Conservation (phyloP, 2,329 filamentous ascomycete species). For the Stenocarpella maydis region DNA sequence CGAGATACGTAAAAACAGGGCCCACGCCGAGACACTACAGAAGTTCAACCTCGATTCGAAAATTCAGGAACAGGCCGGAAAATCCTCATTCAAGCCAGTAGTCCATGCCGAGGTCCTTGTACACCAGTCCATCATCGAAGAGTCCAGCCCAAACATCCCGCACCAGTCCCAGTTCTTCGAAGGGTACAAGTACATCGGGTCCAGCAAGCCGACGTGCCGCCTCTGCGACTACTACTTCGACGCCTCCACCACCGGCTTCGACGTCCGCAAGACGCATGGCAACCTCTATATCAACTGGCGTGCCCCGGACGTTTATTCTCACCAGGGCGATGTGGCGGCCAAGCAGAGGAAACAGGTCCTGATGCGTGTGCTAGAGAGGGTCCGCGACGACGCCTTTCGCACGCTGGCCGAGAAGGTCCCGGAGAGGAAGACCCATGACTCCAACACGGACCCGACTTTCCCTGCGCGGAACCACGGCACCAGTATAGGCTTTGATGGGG, state of each 20-base stretch:
- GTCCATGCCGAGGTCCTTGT: constrained; percentile 50
- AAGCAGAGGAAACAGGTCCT: constrained; percentile 38
- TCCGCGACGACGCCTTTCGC: constrained; percentile 43
- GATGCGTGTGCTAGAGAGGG: constrained; percentile 40
- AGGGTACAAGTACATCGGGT: constrained; percentile 48
- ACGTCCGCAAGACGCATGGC: constrained; percentile 43
- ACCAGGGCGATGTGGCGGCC: constrained; percentile 19
- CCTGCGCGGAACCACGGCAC: not conserved
- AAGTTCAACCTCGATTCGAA: constrained; percentile 34
- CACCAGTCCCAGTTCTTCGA: constrained; percentile 42
- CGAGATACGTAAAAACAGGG: constrained; percentile 13
- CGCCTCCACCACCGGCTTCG: constrained; percentile 39
- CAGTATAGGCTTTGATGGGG: not conserved
- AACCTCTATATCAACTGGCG: constrained; percentile 52
- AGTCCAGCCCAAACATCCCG: constrained; percentile 20
- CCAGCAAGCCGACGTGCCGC: constrained; percentile 51
- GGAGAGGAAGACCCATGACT: constrained; percentile 44
- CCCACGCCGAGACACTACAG: constrained; percentile 36
- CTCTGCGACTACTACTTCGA: constrained; percentile 50
- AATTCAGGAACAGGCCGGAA: constrained; percentile 30
- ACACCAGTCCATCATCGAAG: constrained; percentile 38
- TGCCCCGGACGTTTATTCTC: constrained; percentile 44
- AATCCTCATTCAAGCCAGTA: constrained; percentile 37
- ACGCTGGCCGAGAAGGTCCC: constrained; percentile 42
- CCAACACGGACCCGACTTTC: constrained; percentile 40